These are phyloP conservation scores for Penicilliopsis zonata DNA, from an alignment of 495 filamentous ascomycete genomes.

Conservation along the genomic window DNA sequence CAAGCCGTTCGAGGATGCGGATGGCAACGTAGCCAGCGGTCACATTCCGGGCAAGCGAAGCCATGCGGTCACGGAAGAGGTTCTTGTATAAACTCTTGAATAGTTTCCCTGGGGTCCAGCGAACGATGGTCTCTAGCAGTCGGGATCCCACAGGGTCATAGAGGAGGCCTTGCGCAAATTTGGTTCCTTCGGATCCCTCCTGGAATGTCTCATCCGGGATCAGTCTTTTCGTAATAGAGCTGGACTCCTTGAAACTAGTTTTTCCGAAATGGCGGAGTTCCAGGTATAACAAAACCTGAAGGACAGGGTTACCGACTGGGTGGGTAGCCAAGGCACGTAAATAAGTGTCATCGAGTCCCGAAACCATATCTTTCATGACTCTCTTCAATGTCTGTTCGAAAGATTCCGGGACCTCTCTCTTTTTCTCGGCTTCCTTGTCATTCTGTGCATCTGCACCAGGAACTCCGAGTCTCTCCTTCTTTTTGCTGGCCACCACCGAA, in stretches of 20 bases:
- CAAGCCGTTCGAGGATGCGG: slow-evolving; percentile 65
- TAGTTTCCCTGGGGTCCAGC: slow-evolving; percentile 66
- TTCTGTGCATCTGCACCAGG: slow-evolving; percentile 23
- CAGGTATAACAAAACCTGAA: slow-evolving; percentile 77
- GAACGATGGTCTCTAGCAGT: slow-evolving; percentile 74
- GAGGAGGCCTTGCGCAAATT: slow-evolving; percentile 72
- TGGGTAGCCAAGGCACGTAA: slow-evolving; percentile 74
- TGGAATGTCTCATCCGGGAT: slow-evolving; percentile 52
- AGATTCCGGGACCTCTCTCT: slow-evolving; percentile 58
- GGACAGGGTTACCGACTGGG: slow-evolving; percentile 74
- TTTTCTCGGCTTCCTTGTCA: slow-evolving; percentile 17
- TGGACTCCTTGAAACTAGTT: slow-evolving; percentile 44
- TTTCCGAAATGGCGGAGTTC: slow-evolving; percentile 63
- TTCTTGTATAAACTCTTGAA: slow-evolving; percentile 76
- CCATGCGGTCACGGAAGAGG: slow-evolving; percentile 63
- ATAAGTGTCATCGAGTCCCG: slow-evolving; percentile 56
- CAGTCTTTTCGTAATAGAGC: slow-evolving; percentile 47
- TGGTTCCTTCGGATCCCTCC: slow-evolving; percentile 44
- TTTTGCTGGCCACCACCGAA: slow-evolving; percentile 70
- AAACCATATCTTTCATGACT: slow-evolving; percentile 61
- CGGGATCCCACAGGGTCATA: slow-evolving; percentile 86
- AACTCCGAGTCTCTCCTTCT: slow-evolving; percentile 67
- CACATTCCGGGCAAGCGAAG: slow-evolving; percentile 71
- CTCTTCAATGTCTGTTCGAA: slow-evolving; percentile 67
- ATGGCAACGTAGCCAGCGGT: slow-evolving; percentile 78